Conservation (phyloP, 1,139 yeast species). For the Hyphopichia wangnamkhiaoensis region DNA sequence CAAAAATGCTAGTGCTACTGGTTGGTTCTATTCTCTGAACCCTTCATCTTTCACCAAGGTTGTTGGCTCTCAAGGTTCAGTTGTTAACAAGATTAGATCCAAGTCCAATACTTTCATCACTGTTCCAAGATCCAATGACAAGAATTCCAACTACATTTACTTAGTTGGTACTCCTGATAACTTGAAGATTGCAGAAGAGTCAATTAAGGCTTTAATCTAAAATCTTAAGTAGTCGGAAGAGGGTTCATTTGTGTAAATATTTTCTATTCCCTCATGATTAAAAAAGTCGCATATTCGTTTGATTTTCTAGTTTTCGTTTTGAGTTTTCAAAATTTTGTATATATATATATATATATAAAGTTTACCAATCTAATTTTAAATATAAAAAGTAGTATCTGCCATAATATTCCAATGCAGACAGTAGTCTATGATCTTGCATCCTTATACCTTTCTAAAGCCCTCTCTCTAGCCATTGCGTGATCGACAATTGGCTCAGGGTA, state of each 20-base stretch:
- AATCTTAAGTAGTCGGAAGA: no score
- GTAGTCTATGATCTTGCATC: constrained; percentile 26
- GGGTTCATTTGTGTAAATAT: no score
- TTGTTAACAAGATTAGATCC: constrained; percentile 62
- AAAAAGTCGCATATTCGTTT: no score
- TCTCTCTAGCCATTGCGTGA: constrained; percentile 34
- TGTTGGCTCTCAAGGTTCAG: constrained; percentile 78
- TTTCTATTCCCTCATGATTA: no score
- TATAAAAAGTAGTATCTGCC: no score
- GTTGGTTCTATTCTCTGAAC: constrained; percentile 40
- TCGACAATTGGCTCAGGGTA: constrained; percentile 48
- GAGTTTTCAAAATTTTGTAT: not conserved
- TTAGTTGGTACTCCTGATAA: constrained; percentile 35
- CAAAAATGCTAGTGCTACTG: constrained; percentile 30
- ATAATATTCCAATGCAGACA: no score
- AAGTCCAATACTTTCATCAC: constrained; percentile 59
- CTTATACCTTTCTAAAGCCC: constrained; percentile 38
- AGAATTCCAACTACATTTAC: constrained; percentile 30
- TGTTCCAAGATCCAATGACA: constrained; percentile 63
- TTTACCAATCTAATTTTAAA: not conserved
- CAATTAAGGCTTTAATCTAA: constrained; percentile 21
- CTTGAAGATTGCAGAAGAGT: constrained; percentile 28
- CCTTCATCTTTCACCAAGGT: constrained; percentile 52
- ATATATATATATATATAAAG: no score
- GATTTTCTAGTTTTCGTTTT: not conserved